Base-by-base conservation (phyloP, 441 rosid genomes). In the Croton setiger region DNA sequence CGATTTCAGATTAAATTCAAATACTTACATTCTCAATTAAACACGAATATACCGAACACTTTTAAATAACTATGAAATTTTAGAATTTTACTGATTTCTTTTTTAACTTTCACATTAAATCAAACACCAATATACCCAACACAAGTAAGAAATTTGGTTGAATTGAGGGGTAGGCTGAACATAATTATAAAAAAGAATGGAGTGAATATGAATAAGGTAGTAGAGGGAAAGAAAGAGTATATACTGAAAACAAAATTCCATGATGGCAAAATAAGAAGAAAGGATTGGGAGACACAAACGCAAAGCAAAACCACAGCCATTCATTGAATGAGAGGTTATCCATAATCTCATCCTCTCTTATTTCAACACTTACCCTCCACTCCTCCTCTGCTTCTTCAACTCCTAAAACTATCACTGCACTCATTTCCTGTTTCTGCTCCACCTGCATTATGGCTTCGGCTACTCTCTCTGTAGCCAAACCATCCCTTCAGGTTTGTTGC, bases 401-500 rank as follows among this genome's bases (percentile, higher is more conserved):
- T 13, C 12, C 64, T 51, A 15, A 27, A 27, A 27, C 31, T 45
- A 41, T 31, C 21, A 57, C 70, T 39, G 14, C 7, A 56, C 12
- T 2, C 23, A 52, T 11, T 59, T 63, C 48, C 65, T 5, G 53
- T 31, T 60, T 55, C 58, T 53, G 10, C 57, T 1, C 7, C 35
- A 45, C 51, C 51, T 6, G 69, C 66, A 61, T 72, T 55, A 93
- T 93, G 97, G 97, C 98, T 76, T 87, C 97, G 92, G 95, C 97
- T 85, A 83, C 97, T 77, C 74, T 91, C 67, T 84, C 91, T 74
- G 90, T 91, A 71, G 87, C 93, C 85, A 94, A 87, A 83, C 95
- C 97, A 35, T 73, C 96, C 75, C 85, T 86, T 64, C 96, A 89
- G 97, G 97, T 93, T 60, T 52, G 17, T 55, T 52, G 48, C 63